phyloP scores from a whole-genome alignment of 2,329 filamentous ascomycete genomes.

The Phialophora expanda region DNA sequence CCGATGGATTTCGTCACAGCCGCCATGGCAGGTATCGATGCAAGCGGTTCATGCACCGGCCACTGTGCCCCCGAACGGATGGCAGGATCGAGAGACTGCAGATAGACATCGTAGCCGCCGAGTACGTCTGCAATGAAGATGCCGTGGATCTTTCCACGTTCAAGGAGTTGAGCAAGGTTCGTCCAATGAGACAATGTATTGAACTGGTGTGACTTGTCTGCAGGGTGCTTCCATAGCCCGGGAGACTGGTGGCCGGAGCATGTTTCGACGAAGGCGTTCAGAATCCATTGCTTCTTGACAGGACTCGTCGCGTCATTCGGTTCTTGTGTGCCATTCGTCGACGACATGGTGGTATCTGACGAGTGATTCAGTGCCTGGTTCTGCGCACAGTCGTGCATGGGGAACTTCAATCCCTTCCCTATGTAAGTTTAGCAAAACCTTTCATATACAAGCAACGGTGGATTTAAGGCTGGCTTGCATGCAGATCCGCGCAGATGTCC shows the following conservation, averaged over 20 bases:
- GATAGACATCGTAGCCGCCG: slow-evolving; percentile 72
- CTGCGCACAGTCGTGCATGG: neutral
- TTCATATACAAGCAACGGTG: neutral
- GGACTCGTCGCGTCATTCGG: neutral
- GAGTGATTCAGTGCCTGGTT: neutral
- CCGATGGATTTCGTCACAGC: slow-evolving; percentile 69
- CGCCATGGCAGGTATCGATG: slow-evolving; percentile 69
- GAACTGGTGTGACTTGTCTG: slow-evolving; percentile 67
- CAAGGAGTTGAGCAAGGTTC: slow-evolving; percentile 63
- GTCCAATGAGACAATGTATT: slow-evolving; percentile 67
- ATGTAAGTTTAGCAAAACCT: neutral
- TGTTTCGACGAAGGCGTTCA: slow-evolving; percentile 60
- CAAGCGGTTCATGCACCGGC: slow-evolving; percentile 72
- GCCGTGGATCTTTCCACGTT: slow-evolving; percentile 67
- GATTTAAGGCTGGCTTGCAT: neutral
- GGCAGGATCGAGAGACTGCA: slow-evolving; percentile 64
- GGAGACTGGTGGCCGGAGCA: slow-evolving; percentile 61
- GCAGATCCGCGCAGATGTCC: slow-evolving; percentile 15
- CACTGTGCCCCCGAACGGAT: slow-evolving; percentile 69
- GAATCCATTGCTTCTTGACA: slow-evolving; percentile 51
- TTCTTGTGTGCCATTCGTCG: slow-evolving; percentile 11
- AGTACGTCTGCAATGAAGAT: slow-evolving; percentile 72
- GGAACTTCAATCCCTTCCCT: neutral
- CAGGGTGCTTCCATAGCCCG: slow-evolving; percentile 67
- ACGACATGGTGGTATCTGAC: slow-evolving; percentile 1